phyloP scores from a whole-genome alignment of 2,329 filamentous ascomycete species.

The Fusarium tanahbumbuense region DNA sequence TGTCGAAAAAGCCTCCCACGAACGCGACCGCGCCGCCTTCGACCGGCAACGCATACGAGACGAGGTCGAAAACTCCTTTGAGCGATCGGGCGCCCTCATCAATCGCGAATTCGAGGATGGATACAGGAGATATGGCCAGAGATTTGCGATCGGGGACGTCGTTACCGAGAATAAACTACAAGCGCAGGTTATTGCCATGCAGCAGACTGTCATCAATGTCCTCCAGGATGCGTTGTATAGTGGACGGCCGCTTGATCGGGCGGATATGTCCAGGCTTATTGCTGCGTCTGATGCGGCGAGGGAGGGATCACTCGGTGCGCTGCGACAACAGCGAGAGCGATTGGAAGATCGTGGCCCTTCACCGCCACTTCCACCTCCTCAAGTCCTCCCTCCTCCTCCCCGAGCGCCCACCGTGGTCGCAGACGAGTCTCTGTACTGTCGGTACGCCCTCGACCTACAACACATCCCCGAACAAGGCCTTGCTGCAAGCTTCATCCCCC shows the following conservation, averaged over 20 bases:
- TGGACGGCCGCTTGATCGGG: slow-evolving; percentile 37
- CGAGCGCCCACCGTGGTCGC: slow-evolving; percentile 14
- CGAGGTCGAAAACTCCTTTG: slow-evolving; percentile 38
- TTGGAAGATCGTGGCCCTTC: slow-evolving; percentile 17
- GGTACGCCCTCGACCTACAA: slow-evolving; percentile 42
- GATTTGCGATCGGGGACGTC: slow-evolving; percentile 42
- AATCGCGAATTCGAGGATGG: slow-evolving; percentile 44
- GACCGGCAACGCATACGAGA: slow-evolving; percentile 25
- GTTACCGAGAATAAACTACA: slow-evolving; percentile 44
- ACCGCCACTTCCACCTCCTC: not conserved
- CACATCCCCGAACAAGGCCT: slow-evolving; percentile 25
- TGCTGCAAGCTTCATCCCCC: slow-evolving; percentile 31
- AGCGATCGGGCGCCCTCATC: slow-evolving; percentile 40
- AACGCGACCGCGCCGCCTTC: slow-evolving; percentile 1
- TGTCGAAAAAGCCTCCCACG: slow-evolving; percentile 26
- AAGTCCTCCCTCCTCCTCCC: not conserved
- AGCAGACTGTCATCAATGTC: slow-evolving; percentile 45
- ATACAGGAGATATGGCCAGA: slow-evolving; percentile 36
- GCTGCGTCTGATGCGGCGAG: slow-evolving; percentile 42
- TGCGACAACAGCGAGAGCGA: slow-evolving; percentile 40
- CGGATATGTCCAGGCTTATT: slow-evolving; percentile 41
- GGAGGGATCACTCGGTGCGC: slow-evolving; percentile 36
- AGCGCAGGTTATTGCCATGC: slow-evolving; percentile 43
- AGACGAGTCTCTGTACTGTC: slow-evolving; percentile 38
- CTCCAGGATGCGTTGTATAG: slow-evolving; percentile 40